Evolutionary conservation across 179 eudicot genomes (phyloP).

Genomic region (Carnegiea gigantea): DNA sequence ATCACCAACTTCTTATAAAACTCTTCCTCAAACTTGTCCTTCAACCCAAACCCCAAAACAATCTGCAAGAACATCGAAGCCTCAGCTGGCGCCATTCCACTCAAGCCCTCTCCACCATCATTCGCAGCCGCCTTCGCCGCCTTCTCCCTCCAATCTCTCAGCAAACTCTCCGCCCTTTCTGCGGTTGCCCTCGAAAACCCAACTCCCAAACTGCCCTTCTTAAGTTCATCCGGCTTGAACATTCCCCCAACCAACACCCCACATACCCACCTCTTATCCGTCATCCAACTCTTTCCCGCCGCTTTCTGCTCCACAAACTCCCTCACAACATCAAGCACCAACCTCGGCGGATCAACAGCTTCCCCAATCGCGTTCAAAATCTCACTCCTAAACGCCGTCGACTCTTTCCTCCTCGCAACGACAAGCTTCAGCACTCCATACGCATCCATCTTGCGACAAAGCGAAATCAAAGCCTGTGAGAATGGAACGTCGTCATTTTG

Average conservation of each 20-base stretch:
- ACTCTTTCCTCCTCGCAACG: slow-evolving; percentile 42
- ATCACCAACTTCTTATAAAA: slow-evolving; percentile 45
- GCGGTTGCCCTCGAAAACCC: slow-evolving; percentile 28
- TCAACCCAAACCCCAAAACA: slow-evolving; percentile 56
- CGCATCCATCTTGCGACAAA: slow-evolving; percentile 49
- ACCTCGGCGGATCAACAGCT: slow-evolving; percentile 39
- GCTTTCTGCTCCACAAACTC: slow-evolving; percentile 43
- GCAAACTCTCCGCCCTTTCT: slow-evolving; percentile 38
- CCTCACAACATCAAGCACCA: slow-evolving; percentile 48
- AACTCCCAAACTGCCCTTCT: slow-evolving; percentile 21
- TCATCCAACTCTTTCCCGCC: slow-evolving; percentile 33
- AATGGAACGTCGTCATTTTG: neutral
- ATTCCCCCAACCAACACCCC: slow-evolving; percentile 40
- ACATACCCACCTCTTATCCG: slow-evolving; percentile 59
- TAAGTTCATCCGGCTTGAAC: slow-evolving; percentile 32
- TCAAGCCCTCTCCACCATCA: slow-evolving; percentile 32
- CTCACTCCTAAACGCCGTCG: slow-evolving; percentile 32
- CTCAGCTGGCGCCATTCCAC: slow-evolving; percentile 49
- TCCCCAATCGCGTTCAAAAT: slow-evolving; percentile 32
- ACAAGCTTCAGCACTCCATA: slow-evolving; percentile 32
- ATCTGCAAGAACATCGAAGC: slow-evolving; percentile 51
- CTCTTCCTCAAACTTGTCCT: slow-evolving; percentile 46
- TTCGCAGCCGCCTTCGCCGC: slow-evolving; percentile 32
- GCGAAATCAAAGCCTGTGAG: slow-evolving; percentile 31
- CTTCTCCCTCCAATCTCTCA: slow-evolving; percentile 41